Evolutionary conservation across 176 grass and related monocot species (phyloP).

Genomic region (Lolium multiflorum): DNA sequence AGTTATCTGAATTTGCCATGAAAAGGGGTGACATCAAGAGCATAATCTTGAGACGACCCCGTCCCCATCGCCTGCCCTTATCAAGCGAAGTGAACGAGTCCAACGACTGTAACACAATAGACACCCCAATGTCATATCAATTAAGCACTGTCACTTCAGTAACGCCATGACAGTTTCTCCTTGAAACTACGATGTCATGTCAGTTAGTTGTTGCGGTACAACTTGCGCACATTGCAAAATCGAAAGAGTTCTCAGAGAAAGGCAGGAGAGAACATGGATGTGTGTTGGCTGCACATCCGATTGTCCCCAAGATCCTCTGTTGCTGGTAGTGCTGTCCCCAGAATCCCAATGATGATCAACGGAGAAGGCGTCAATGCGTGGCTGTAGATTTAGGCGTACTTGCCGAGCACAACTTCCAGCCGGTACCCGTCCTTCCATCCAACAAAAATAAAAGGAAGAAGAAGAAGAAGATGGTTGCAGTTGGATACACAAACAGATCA

Average conservation of each 20-base stretch:
- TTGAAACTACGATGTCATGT: background rate
- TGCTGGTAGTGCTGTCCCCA: background rate
- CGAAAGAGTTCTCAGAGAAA: background rate
- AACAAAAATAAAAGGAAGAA: background rate
- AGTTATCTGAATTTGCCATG: background rate
- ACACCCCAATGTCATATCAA: background rate
- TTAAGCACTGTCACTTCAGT: too few species aligned
- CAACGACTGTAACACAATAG: background rate
- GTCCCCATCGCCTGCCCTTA: background rate
- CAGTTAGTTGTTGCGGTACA: background rate
- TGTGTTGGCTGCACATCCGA: background rate
- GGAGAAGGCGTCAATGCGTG: slow-evolving; percentile 10
- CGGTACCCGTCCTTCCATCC: background rate
- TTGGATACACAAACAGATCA: slow-evolving; percentile 21
- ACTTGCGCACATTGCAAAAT: background rate
- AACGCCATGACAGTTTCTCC: background rate
- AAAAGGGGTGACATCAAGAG: slow-evolving; percentile 7
- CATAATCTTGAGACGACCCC: background rate
- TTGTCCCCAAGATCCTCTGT: background rate
- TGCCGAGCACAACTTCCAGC: slow-evolving; percentile 40
- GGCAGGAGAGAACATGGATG: background rate
- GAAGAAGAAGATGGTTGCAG: background rate
- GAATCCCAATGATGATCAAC: background rate
- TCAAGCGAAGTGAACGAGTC: background rate
- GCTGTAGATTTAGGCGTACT: slow-evolving; percentile 21